Base-by-base conservation (phyloP, 352 stramenopile species). In the Phytophthora boehmeriae region DNA sequence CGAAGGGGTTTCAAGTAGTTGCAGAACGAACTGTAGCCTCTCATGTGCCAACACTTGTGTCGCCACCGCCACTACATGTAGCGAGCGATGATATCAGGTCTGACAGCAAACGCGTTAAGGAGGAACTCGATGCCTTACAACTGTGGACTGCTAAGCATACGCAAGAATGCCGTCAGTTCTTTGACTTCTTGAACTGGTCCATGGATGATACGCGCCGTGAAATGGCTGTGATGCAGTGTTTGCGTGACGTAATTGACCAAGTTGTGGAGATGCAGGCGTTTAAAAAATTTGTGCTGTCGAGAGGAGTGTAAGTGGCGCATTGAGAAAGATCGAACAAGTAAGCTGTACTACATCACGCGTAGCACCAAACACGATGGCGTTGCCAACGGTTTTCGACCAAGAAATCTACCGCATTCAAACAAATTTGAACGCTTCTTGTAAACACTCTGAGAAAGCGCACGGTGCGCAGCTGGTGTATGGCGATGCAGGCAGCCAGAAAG, bases 151-250 rank as follows among this genome's bases (percentile, higher is more conserved):
- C 54, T 13, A 71, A 63, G 14, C 80, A 89, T 28, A 64, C 77
- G 1, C 46, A 75, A 14, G 80, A 88, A 34, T 89, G 80, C 36
- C 59, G 78, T 0, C 56, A 75, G 34, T 81, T 76, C 50, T 85
- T 84, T 45, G 76, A 81, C 51, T 89, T 83, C 44, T 39, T 88
- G 34, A 71, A 68, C 44, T 83, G 63, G 68, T 69, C 68, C 2
- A 41, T 87, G 5, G 69, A 86, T 50, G 47, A 73, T 27, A 38
- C 44, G 17, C 52, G 59, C 30, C 50, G 47, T 11, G 74, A 86
- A 27, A 47, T 54, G 51, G 59, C 25, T 36, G 75, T 80, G 27
- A 42, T 34, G 5, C 65, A 56, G 10, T 75, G 63, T 8, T 32
- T 85, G 42, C 34, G 62, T 8, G 54, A 58, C 5, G 38, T 71